A percentile compares a stretch with the other conserved stretches of the same genome.
These are phyloP conservation scores for Scleroderma bovista DNA, from an alignment of 768 basidiomycete species.

Conservation along the genomic window DNA sequence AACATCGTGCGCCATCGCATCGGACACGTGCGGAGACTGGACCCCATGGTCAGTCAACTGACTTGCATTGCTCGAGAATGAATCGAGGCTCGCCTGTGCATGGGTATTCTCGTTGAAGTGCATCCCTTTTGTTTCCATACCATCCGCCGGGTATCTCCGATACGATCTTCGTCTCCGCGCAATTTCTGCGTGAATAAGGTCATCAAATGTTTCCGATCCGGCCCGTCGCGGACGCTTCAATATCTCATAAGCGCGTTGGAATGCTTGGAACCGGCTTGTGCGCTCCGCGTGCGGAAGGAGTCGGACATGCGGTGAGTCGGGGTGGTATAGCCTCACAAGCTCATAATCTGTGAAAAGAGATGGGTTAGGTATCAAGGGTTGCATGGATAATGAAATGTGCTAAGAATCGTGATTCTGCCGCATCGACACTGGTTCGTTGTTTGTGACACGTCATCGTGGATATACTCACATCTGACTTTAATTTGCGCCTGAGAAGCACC, in stretches of 20 bases:
- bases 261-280: constrained; percentile 58
- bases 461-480: constrained; percentile 58
- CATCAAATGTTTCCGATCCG: background rate
- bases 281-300: constrained; percentile 37
- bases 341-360: constrained; percentile 52
- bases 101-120: background rate
- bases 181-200: background rate
- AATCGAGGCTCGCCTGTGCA: background rate
- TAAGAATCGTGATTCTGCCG: background rate
- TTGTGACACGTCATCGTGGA: background rate
- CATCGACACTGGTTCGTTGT: background rate
- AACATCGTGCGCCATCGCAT: background rate
- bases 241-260: constrained; percentile 58
- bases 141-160: background rate
- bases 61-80: background rate
- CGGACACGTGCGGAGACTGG: background rate
- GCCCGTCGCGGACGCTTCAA: constrained; percentile 9
- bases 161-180: background rate
- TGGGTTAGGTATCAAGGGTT: background rate
- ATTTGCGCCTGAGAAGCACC: constrained; percentile 55
- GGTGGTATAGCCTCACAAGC: constrained; percentile 66
- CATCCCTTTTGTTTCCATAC: background rate
- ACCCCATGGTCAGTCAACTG: background rate
- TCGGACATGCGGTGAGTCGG: constrained; percentile 50
- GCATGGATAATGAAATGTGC: background rate